These are phyloP conservation scores for Bremia lactucae DNA, from an alignment of 352 stramenopile genomes.

Conservation along the genomic window DNA sequence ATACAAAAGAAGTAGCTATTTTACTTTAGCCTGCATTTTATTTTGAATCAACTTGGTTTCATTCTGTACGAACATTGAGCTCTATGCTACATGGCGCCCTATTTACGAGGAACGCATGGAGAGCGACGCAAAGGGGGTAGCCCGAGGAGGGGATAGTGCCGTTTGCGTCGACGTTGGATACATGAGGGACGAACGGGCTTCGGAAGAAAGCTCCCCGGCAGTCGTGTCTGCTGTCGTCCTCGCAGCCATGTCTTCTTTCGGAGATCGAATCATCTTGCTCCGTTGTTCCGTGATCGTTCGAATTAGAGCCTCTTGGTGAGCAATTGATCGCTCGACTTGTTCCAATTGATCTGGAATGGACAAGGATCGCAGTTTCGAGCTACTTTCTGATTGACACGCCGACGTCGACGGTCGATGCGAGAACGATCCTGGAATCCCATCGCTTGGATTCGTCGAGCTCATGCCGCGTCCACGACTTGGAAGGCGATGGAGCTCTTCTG, in stretches of 20 bases:
- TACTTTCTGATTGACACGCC: constrained; percentile 18
- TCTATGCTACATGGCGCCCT: constrained; percentile 23
- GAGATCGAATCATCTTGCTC: constrained; percentile 25
- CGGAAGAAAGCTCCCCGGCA: constrained; percentile 19
- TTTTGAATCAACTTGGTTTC: too few relatives aligned
- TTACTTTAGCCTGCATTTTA: too few relatives aligned
- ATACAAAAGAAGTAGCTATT: constrained; percentile 17
- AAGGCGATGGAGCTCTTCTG: neutral
- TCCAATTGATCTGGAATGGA: constrained; percentile 44
- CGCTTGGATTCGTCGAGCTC: constrained; percentile 22
- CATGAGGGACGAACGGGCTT: constrained; percentile 20
- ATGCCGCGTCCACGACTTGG: constrained; percentile 11
- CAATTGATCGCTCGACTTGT: constrained; percentile 49
- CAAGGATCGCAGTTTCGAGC: constrained; percentile 26
- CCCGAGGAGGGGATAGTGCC: constrained; percentile 20
- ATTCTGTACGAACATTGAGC: too few relatives aligned
- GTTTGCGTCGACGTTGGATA: constrained; percentile 26
- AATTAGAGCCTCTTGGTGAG: constrained; percentile 50
- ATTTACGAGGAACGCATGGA: constrained; percentile 26
- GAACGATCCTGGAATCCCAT: constrained; percentile 13
- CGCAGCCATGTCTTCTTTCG: constrained; percentile 16
- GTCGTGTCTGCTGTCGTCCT: constrained; percentile 23
- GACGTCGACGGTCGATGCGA: constrained; percentile 18
- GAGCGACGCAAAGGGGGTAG: constrained; percentile 17
- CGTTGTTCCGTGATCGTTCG: constrained; percentile 46